Percentiles rank a stretch among this genome's conserved stretches.
Conservation (phyloP, 176 grass and related monocot species). For the Phragmites australis region DNA sequence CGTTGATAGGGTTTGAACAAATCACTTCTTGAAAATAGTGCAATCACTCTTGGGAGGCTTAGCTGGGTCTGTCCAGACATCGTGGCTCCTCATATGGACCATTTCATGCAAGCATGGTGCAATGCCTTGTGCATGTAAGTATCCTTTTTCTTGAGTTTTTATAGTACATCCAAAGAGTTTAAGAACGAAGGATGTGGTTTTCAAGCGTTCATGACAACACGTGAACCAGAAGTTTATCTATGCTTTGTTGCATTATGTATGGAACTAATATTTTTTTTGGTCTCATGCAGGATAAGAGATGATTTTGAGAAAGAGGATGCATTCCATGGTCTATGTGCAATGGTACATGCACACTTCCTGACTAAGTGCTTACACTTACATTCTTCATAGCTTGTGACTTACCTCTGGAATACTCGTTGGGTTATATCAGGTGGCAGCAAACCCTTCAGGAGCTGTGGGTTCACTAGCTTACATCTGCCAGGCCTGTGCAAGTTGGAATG, state of each 20-base stretch:
- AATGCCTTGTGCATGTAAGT: slow-evolving; percentile 85
- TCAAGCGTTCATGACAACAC: not conserved
- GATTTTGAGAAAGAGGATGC: slow-evolving; percentile 99
- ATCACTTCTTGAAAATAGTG: slow-evolving; percentile 91
- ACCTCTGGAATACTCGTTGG: slow-evolving; percentile 15
- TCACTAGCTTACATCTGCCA: slow-evolving; percentile 74
- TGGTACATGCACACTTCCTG: slow-evolving; percentile 40
- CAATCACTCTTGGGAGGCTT: slow-evolving; percentile 95
- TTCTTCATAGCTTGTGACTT: slow-evolving; percentile 2
- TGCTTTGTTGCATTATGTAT: slow-evolving; percentile 12
- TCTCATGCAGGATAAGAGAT: slow-evolving; percentile 83
- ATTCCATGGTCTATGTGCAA: slow-evolving; percentile 91
- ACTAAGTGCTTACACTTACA: not conserved
- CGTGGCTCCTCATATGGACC: slow-evolving; percentile 85
- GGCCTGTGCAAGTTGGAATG: slow-evolving; percentile 92
- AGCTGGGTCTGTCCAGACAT: slow-evolving; percentile 93
- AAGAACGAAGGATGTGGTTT: not conserved
- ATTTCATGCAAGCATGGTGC: slow-evolving; percentile 97
- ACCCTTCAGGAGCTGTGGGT: slow-evolving; percentile 63
- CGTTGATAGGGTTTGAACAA: slow-evolving; percentile 73
- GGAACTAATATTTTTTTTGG: slow-evolving; percentile 8
- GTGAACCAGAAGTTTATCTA: not conserved
- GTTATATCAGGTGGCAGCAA: slow-evolving; percentile 66
- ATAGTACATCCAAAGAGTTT: not conserved
- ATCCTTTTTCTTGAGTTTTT: not conserved